Evolutionary conservation across 208 protist species (phyloP), one percentile per base, ranked within the genome.

Genomic region (Entamoeba histolytica): DNA sequence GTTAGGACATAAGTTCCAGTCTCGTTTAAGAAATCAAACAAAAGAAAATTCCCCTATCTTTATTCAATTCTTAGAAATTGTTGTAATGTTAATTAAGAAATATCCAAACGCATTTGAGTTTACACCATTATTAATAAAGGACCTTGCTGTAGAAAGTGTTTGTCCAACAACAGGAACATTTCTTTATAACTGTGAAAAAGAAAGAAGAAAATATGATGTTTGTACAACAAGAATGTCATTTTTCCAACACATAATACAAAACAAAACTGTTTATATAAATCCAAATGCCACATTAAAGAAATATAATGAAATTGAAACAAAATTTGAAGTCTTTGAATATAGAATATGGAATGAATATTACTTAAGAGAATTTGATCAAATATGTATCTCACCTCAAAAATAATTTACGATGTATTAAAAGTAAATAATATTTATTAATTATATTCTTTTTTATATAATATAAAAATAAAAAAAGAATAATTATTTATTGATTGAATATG

Each of bases 121-220:
- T 91, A 96, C 91, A 15, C 93, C 96, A n/a, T 69, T 69, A 17
- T 95, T 98, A 23, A 95, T 98, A 8, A 93, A 96, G 35, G 95
- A 95, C 49, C 95, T 99, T 19, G 94, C 96, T 14, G 95, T 97
- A 55, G 95, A 95, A 35, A 94, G 97, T 31, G 97, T 98, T 94
- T 95, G 95, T 35, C 96, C 97, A 93, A 91, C 96, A 50, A 97
- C 94, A 91, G 96, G 96, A 15, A 96, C 96, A 0, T 97, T 97
- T 91, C 93, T 97, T 3, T 95, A 49, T 39, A 96, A 96, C 15
- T 78, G 61, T 78, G 61, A 78, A 78, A 31, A 19, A 31, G 61
- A 78, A 31, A 5, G 61, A 78, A 31, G 28, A 17, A 78, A 78
- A 31, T 78, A 35, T 31, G 15, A 78, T 78, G 61, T 78, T 78